Base-by-base conservation (phyloP, 2,329 filamentous ascomycete species). In the Aureobasidium sp. region DNA sequence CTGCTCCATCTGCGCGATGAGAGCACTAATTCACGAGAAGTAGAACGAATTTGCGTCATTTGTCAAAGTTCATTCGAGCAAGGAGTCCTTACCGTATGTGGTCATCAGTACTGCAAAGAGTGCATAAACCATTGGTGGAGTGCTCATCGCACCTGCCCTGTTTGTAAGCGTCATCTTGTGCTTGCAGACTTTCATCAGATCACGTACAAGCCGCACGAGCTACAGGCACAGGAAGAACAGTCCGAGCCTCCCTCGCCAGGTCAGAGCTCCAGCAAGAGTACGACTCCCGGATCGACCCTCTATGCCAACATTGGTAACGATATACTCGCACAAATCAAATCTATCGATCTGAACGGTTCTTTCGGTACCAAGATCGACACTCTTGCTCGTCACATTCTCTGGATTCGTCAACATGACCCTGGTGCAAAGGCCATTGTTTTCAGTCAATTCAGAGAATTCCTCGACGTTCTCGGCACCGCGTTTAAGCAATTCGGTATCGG, bases 351-450 rank as follows among this genome's bases (percentile, higher is more conserved):
- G 1, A 80, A 89, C 15, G 81, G 79, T 20, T 94, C 92, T 0
- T 98, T 93, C 73, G 94, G 94, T 2, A 97, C 93, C 0, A 99
- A 98, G 78, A 91, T 98, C 23, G 94, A 98, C 76, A 97, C 82
- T 58, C 76, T 84, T 16, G 78, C 79, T 33, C 88, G 93, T 3
- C 96, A 98, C 76, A 79, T 98, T 3, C 79, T 97, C 20, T 98
- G 93, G 93, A 84, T 98, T 25, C 89, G 95, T 3, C 85, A 92
- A 70, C 89, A 93, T 55, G 94, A 98, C 71, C 93, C 94, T 0
- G 94, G 94, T 0, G 90, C 94, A 13, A 98, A 98, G 76, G 93
- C 93, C 0, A 92, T 99, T 75, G 87, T 98, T n/a, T 99, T 97
- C 77, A 97, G 93, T 1, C 95, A 98, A 79, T 96, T 94, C 77